Base-by-base conservation (phyloP, 1,284 basidiomycete genomes). In the Boletellus deceptivus region DNA sequence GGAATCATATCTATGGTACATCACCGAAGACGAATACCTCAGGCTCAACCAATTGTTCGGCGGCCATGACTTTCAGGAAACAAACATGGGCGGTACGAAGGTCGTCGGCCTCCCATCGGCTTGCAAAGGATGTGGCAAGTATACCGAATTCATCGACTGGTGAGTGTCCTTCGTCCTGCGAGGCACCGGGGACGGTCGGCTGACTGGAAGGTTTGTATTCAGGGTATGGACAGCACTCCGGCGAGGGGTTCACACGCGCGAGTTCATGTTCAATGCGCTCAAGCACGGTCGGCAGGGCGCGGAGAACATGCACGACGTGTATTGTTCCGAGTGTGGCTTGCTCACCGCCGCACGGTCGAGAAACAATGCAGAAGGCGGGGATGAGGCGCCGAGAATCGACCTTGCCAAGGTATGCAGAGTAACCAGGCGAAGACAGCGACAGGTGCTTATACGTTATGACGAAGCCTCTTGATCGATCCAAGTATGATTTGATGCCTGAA, bases 221-320 rank as follows among this genome's bases (percentile, higher is more conserved):
- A 58, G 56, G 57, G 58, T 60, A 2, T 58, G 58, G 57, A 60
- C 57, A 3, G 57, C 57, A 13, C 57, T 58, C 4, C 51, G 52
- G n/a, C 46, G 57, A 11, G 57, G 57, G 2, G 55, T 58, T 3
- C 57, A 58, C 35, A 58, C 58, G 2, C 58, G 51, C 22, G 51
- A 58, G 14, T 59, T 60, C 34, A 59, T 59, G 49, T 59, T 59
- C 47, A 59, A 59, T 9, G 24, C 57, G 13, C 56, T 59, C 36
- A 60, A 50, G 31, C 8, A 38, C 1, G 52, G 58, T 8, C 49
- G 55, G 4, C 57, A 59, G 36, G 58, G 57, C 9, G 58, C 52
- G 6, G 57, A 59, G 49, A 61, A 20, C 0, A 59, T 35, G 34
- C 34, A 35, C n/a, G 34, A 35, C 34, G n/a, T 35, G 16, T 35